phyloP scores from a whole-genome alignment of 768 basidiomycete species.

The Boletus pseudopeckii region DNA sequence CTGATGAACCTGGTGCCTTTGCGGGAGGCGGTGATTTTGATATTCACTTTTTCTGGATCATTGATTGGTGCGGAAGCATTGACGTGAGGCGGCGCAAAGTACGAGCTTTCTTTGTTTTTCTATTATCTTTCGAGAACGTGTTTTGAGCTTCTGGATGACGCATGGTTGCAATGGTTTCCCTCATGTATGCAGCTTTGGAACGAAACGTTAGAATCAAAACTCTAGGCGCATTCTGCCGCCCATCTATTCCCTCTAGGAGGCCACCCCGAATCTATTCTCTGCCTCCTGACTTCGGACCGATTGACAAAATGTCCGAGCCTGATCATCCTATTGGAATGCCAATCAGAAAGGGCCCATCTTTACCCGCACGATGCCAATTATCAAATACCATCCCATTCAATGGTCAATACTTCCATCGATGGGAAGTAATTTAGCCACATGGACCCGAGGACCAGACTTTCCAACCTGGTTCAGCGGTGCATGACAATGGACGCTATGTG shows the following conservation, averaged over 20 bases:
- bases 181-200: background rate
- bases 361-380: background rate
- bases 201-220: background rate
- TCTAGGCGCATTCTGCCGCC: background rate
- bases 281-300: background rate
- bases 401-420: background rate
- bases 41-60: background rate
- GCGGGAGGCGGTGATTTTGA: background rate
- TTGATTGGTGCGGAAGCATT: background rate
- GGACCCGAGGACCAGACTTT: background rate
- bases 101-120: constrained; percentile 1
- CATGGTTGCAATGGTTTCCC: background rate
- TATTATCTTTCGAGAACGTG: constrained; percentile 3
- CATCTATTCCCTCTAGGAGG: background rate
- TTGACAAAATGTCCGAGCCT: background rate
- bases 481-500: too few species aligned
- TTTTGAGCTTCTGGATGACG: background rate
- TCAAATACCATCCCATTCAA: background rate
- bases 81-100: constrained; percentile 17
- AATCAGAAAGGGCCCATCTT: background rate
- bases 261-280: background rate
- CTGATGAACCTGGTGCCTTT: background rate
- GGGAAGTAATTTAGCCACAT: background rate
- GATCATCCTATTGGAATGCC: background rate
- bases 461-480: background rate